These are phyloP conservation scores for Chenopodium berlandieri DNA, from an alignment of 148 eudicot species.

Conservation along the genomic window DNA sequence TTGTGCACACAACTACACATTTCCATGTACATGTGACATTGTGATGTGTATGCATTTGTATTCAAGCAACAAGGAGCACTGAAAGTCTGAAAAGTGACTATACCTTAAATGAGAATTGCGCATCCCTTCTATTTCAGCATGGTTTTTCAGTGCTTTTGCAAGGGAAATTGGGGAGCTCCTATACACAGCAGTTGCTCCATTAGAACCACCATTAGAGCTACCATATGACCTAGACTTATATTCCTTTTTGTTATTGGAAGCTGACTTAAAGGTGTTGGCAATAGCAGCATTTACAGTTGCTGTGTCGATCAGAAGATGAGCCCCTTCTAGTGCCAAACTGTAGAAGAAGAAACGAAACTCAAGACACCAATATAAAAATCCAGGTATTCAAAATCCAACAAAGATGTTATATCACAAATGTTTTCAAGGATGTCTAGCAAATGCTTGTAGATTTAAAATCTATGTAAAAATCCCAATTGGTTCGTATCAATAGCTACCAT, in stretches of 20 bases:
- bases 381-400: not conserved
- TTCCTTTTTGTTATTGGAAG: constrained; percentile 45
- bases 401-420: not conserved
- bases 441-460: constrained; percentile 1
- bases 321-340: constrained; percentile 77
- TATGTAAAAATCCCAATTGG: not conserved
- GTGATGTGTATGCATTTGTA: not conserved
- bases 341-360: constrained; percentile 21
- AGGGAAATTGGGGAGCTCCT: constrained; percentile 70
- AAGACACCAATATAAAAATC: not conserved
- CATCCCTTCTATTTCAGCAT: constrained; percentile 90
- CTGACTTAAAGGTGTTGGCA: constrained; percentile 56
- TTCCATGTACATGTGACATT: not conserved
- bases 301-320: constrained; percentile 74
- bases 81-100: not conserved
- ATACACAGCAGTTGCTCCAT: constrained; percentile 54
- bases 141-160: constrained; percentile 85
- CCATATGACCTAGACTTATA: constrained; percentile 22
- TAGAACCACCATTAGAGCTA: constrained; percentile 40
- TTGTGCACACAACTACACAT: not conserved
- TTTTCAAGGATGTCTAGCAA: not conserved
- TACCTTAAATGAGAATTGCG: constrained; percentile 83
- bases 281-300: constrained; percentile 89
- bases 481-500: not conserved
- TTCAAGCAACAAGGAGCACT: not conserved